Base-by-base conservation (phyloP, 2,329 filamentous ascomycete genomes). In the Lachnellula occidentalis region DNA sequence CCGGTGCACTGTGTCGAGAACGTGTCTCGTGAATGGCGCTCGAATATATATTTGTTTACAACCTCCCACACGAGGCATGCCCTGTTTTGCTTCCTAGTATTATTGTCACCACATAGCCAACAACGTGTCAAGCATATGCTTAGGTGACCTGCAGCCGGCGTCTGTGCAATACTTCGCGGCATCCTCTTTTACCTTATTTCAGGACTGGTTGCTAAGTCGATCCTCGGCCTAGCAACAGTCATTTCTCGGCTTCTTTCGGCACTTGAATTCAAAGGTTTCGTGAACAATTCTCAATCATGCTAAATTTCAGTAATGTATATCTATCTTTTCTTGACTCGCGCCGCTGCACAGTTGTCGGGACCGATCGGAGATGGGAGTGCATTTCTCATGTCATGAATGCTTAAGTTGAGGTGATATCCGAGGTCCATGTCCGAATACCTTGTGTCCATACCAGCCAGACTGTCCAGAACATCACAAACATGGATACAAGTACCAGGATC, bases 31-130 rank as follows among this genome's bases (percentile, higher is more conserved):
- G 19, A 34, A 17, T 6, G 24, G 48, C 19, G 34, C 11, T 37
- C 34, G 5, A 39, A 11, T 37, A 15, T 37, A 19, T 15, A 37
- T 19, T 31, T 22, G 24, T 22, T 36, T 34, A 9, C n/a, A 22
- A 19, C 9, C 39, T 22, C 19, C 41, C 41, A 45, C 42, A 52
- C 31, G 50, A 52, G 50, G 50, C 50, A 52, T 17, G 45, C 34
- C 17, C 41, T 43, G 50, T 52, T 52, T 52, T 46, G 34, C 31
- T 31, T 7, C 39, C 31, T n/a, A 17, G 11, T 24, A 31, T 31
- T 24, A 31, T 31, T 31, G 9, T 11, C 27, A 11, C 27, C 27
- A 31, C 27, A 11, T 9, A 31, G 27, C 2, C 6, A 45, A 15
- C 36, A 39, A 39, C 17, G 6, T 17, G 36, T 34, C 42, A 52